Evolutionary conservation across 768 basidiomycete species (phyloP), one percentile per base, ranked within the genome.

Genomic region (Mycena haematopus): DNA sequence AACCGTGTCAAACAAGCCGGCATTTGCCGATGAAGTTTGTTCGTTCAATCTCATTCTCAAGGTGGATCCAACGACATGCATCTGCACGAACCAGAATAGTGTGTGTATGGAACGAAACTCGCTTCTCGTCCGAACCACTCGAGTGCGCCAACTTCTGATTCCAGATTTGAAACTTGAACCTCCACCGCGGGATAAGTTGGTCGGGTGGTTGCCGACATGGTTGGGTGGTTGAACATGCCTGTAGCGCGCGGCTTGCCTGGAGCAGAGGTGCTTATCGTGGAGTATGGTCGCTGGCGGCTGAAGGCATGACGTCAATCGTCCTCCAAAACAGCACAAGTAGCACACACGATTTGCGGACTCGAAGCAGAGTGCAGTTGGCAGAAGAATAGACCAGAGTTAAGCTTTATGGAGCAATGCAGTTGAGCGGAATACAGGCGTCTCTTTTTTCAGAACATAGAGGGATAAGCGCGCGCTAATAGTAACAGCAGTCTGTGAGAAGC

Each of bases 301-400:
- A 45, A 24, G 9, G 42, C 29, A 59, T 59, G 58, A 59, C 58
- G 51, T 52, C 58, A 52, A 42, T 21, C 14, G 52, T 42, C 17
- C 40, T 29, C 40, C 42, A n/a, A n/a, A n/a, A 42, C 13, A 1
- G 27, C 17, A 31, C 31, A 5, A 51, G 31, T 35, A 52, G 51
- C 51, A 17, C 50, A 51, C 14, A 51, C 11, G n/a, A 38, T 25
- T 36, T 13, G 17, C 17, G 36, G 36, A 9, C 36, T 36, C 14
- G 36, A 36, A 4, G 14, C 14, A 17, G 17, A 10, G 52, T 54
- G 52, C 38, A 54, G 52, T 19, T 27, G 52, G 17, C 38, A 19
- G 21, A 46, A 35, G 14, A 5, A 11, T 38, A 38, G 57, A 40
- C 36, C 19, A 47, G 8, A 47, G 21, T 47, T 55, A 55, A 54